Evolutionary conservation across 192 early-diverging fungal species (phyloP).

Genomic region (Haplosporangium gracile): DNA sequence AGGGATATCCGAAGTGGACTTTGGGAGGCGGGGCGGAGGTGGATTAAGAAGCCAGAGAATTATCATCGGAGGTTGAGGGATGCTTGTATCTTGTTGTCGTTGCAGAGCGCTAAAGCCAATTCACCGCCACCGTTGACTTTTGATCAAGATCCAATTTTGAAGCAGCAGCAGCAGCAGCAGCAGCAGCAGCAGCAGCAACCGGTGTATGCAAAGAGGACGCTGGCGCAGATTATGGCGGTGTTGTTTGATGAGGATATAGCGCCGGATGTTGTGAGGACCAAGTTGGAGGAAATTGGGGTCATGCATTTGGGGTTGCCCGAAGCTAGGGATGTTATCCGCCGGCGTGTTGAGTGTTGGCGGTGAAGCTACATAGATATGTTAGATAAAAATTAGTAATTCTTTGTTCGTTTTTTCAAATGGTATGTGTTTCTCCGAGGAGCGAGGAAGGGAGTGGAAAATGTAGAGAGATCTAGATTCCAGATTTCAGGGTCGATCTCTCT

Average conservation of each 20-base stretch:
- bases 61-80: slow-evolving; percentile 59
- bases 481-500: not conserved
- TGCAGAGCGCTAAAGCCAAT: slow-evolving; percentile 42
- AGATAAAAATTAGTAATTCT: not conserved
- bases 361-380: slow-evolving; percentile 1
- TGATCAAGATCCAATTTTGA: slow-evolving; percentile 3
- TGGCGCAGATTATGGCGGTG: slow-evolving; percentile 56
- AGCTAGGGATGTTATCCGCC: slow-evolving; percentile 50
- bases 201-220: slow-evolving; percentile 34
- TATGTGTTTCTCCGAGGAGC: not conserved
- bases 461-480: too few species aligned
- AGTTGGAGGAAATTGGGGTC: slow-evolving; percentile 57
- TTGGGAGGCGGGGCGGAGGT: slow-evolving; percentile 55
- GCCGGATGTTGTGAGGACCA: slow-evolving; percentile 2
- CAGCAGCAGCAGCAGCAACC: not conserved
- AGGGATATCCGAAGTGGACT: slow-evolving; percentile 62
- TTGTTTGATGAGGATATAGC: slow-evolving; percentile 55
- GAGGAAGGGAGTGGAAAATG: not conserved
- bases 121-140: slow-evolving; percentile 10
- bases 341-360: slow-evolving; percentile 57
- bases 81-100: slow-evolving; percentile 52
- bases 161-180: not conserved
- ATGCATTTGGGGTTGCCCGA: slow-evolving; percentile 38
- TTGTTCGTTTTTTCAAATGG: not conserved
- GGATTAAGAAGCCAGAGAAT: slow-evolving; percentile 67